phyloP scores from a whole-genome alignment of 2,329 filamentous ascomycete genomes.

The Lanzia echinophila region DNA sequence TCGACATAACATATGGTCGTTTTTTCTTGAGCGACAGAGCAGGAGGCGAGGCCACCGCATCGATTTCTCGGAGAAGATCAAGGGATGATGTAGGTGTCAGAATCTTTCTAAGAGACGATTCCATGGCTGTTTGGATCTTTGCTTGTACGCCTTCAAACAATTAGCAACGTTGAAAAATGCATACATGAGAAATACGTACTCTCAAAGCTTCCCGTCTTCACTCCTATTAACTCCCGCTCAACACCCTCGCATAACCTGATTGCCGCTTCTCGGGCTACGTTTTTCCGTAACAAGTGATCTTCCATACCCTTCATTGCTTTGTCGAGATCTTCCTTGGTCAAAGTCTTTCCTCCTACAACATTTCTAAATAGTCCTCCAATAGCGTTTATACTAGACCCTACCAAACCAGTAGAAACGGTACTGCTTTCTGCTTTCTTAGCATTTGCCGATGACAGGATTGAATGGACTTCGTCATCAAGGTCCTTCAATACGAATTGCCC shows the following conservation, averaged over 20 bases:
- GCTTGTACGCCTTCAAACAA: slow-evolving; percentile 58
- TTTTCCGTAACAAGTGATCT: slow-evolving; percentile 89
- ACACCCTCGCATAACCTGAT: slow-evolving; percentile 87
- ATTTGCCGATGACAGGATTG: slow-evolving; percentile 77
- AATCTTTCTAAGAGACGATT: slow-evolving; percentile 88
- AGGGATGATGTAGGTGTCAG: slow-evolving; percentile 92
- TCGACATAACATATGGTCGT: slow-evolving; percentile 93
- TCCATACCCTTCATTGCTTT: slow-evolving; percentile 96
- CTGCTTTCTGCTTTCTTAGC: slow-evolving; percentile 46
- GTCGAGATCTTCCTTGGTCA: slow-evolving; percentile 82
- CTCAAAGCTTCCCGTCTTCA: slow-evolving; percentile 89
- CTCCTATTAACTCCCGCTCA: slow-evolving; percentile 79
- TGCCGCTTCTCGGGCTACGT: slow-evolving; percentile 90
- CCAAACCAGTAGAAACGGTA: slow-evolving; percentile 51
- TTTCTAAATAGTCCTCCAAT: slow-evolving; percentile 89
- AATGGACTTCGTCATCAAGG: slow-evolving; percentile 85
- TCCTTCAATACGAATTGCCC: slow-evolving; percentile 94
- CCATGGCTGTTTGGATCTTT: slow-evolving; percentile 79
- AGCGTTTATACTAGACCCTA: slow-evolving; percentile 73
- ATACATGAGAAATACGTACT: slow-evolving; percentile 36
- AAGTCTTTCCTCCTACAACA: slow-evolving; percentile 85
- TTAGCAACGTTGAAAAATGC: slow-evolving; percentile 15
- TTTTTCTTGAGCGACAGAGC: slow-evolving; percentile 54
- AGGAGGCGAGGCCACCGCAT: slow-evolving; percentile 64
- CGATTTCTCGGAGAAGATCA: slow-evolving; percentile 89